phyloP scores from a whole-genome alignment of 768 basidiomycete species.

The Nevesoporus exiguus region DNA sequence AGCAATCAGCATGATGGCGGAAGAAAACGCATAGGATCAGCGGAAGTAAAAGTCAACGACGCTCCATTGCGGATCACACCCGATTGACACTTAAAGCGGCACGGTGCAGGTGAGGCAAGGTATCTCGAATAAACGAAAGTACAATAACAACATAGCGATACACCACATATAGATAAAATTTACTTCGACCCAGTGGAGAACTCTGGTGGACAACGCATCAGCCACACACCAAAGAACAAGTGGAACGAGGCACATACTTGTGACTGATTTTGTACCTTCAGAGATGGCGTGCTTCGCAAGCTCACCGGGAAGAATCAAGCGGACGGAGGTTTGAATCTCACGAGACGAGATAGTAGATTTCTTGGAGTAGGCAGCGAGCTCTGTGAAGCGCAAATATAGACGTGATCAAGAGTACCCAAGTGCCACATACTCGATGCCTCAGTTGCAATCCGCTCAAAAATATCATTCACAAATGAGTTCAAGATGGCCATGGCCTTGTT shows the following conservation, averaged over 20 bases:
- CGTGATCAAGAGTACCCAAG: background rate
- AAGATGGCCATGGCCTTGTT: slow-evolving; percentile 86
- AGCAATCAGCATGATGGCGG: too few relatives aligned
- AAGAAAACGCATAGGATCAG: too few relatives aligned
- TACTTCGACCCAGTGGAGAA: slow-evolving; percentile 62
- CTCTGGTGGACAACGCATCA: slow-evolving; percentile 35
- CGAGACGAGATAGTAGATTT: slow-evolving; percentile 90
- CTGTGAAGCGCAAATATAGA: slow-evolving; percentile 28
- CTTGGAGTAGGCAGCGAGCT: slow-evolving; percentile 84
- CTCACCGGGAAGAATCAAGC: slow-evolving; percentile 82
- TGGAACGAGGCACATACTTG: slow-evolving; percentile 43
- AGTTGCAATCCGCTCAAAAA: slow-evolving; percentile 76
- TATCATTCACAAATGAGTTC: slow-evolving; percentile 83
- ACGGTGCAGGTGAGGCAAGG: slow-evolving; percentile 12
- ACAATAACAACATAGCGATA: slow-evolving; percentile 35
- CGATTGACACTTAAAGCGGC: background rate
- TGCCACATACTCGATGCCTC: slow-evolving; percentile 61
- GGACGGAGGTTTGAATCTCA: slow-evolving; percentile 83
- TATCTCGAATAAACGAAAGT: slow-evolving; percentile 31
- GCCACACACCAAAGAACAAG: background rate
- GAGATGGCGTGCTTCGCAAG: slow-evolving; percentile 87
- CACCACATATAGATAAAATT: slow-evolving; percentile 24
- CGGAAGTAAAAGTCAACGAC: background rate
- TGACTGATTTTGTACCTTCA: slow-evolving; percentile 74
- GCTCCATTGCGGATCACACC: background rate